Evolutionary conservation across 768 basidiomycete genomes (phyloP), one percentile per base, ranked within the genome.

Genomic region (Suillus lakei): DNA sequence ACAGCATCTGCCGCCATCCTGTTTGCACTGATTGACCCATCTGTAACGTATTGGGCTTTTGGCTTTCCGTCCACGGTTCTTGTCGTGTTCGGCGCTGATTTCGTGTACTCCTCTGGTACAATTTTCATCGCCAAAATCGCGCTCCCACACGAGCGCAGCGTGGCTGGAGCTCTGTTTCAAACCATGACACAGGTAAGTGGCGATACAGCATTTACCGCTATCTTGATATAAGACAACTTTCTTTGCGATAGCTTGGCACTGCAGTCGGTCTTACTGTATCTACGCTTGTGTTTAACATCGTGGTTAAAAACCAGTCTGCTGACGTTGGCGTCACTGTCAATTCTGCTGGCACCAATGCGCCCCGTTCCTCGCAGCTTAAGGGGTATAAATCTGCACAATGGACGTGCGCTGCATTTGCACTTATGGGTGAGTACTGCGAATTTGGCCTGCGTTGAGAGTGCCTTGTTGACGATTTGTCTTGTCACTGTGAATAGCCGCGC

Each of bases 151-250:
- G 92, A 94, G 69, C 92, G 93, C 74, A 89, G 87, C 75, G 80
- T 93, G 5, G 87, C 88, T 8, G 92, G 91, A 2, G 92, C 87
- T 15, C 65, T 93, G 28, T 93, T 93, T 76, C 90, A 91, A 72
- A 92, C 92, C 0, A 87, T 94, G 85, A 88, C 85, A 8, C 89
- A 91, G 80, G 89, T 88, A 63, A 64, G 77, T 69, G 8, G n/a
- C 56, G 15, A 50, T 8, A 13, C 21, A 39, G 1, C 26, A 10
- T 2, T 26, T 10, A 26, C 16, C 23, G 18, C 0, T 43, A 26
- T 60, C 60, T 9, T 34, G 12, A 46, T 12, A n/a, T 36, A 54
- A 13, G 10, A 13, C 59, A 46, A 8, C 23, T 10, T 21, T 30
- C 13, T 43, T 16, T 10, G 10, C 5, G 21, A 53, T 65, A 90